Evolutionary conservation across 2,329 filamentous ascomycete genomes (phyloP).

Genomic region (Amesomyces nigricolor): DNA sequence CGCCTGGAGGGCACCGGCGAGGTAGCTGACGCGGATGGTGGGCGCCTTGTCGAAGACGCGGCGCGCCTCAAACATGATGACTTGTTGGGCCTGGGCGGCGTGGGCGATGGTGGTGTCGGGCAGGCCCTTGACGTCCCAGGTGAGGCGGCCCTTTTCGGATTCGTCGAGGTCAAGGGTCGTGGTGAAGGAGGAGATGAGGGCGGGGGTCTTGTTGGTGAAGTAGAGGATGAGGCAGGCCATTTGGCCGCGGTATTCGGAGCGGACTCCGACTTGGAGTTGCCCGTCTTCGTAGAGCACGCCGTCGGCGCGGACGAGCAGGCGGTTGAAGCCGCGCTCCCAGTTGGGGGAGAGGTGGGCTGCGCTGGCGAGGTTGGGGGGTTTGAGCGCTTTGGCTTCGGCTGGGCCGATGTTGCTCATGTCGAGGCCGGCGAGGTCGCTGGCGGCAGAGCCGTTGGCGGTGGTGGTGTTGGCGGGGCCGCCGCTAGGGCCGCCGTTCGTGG

Average conservation of each 20-base stretch:
- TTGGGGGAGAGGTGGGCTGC: slow-evolving; percentile 89
- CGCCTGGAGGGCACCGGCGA: slow-evolving; percentile 88
- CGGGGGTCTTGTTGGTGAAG: slow-evolving; percentile 89
- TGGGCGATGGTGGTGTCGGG: slow-evolving; percentile 75
- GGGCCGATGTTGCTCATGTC: slow-evolving; percentile 63
- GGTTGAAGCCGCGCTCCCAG: slow-evolving; percentile 87
- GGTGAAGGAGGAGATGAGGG: slow-evolving; percentile 82
- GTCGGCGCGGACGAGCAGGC: slow-evolving; percentile 71
- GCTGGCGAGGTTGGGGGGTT: slow-evolving; percentile 79
- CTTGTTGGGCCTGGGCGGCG: slow-evolving; percentile 79
- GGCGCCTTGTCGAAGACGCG: slow-evolving; percentile 76
- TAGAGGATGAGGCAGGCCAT: slow-evolving; percentile 94
- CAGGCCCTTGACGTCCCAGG: slow-evolving; percentile 80
- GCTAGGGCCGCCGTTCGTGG: slow-evolving; percentile 46
- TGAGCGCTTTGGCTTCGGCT: slow-evolving; percentile 52
- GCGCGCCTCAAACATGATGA: slow-evolving; percentile 88
- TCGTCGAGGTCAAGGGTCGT: slow-evolving; percentile 83
- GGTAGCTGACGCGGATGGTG: slow-evolving; percentile 88
- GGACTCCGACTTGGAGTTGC: slow-evolving; percentile 85
- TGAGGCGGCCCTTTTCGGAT: slow-evolving; percentile 59
- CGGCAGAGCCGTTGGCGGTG: slow-evolving; percentile 46
- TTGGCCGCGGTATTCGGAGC: slow-evolving; percentile 92
- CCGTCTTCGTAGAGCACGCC: slow-evolving; percentile 92
- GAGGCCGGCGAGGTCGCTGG: slow-evolving; percentile 70
- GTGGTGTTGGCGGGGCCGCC: slow-evolving; percentile 38